Evolutionary conservation across 345 rosid genomes (phyloP).

Genomic region (Syzygium jambos): DNA sequence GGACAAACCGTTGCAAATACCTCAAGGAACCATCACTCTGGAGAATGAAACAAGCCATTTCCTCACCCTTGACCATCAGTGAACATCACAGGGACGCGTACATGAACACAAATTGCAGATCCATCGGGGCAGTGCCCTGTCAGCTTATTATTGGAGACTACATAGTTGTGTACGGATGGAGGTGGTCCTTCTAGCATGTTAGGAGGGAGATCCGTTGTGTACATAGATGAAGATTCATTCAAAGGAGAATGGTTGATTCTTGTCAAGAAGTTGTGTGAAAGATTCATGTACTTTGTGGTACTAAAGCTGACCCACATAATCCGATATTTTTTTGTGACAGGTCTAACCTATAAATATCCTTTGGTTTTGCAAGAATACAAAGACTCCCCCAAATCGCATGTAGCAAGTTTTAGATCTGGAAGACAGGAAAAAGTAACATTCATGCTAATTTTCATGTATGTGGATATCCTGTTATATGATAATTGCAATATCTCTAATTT

Average conservation of each 20-base stretch:
- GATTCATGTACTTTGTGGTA: background rate
- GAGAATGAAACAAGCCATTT: background rate
- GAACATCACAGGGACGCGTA: background rate
- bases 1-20: background rate
- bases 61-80: accelerated
- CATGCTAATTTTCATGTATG: background rate
- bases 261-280: background rate
- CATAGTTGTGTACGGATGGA: background rate
- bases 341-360: background rate
- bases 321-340: no score
- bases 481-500: background rate
- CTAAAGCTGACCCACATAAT: background rate
- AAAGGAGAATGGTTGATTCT: background rate
- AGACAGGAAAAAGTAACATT: background rate
- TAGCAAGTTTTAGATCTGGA: background rate
- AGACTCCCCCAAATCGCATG: background rate
- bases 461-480: background rate
- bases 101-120: background rate
- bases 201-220: background rate
- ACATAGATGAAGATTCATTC: background rate
- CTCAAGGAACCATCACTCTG: background rate
- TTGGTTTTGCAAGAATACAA: background rate
- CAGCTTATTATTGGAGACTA: background rate
- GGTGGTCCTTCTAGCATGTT: background rate
- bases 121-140: background rate